phyloP scores from a whole-genome alignment of 1,284 basidiomycete species.

The Marasmius oreades region DNA sequence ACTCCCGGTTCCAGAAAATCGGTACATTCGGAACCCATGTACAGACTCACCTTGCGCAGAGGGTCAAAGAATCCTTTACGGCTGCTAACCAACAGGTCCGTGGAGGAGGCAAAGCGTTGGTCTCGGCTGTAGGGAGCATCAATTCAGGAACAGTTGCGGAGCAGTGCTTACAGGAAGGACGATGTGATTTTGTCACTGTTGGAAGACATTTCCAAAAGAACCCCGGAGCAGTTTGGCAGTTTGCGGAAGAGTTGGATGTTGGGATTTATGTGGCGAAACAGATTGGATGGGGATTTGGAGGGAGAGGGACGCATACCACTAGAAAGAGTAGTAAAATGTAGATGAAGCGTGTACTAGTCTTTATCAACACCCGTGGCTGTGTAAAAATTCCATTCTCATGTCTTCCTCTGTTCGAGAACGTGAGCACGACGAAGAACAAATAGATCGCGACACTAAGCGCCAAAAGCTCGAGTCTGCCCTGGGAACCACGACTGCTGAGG shows the following conservation, averaged over 20 bases:
- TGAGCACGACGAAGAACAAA: constrained; percentile 44
- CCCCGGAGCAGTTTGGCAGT: constrained; percentile 46
- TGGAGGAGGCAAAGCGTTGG: constrained; percentile 30
- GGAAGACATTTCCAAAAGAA: constrained; percentile 59
- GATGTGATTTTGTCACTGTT: constrained; percentile 55
- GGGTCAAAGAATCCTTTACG: constrained; percentile 55
- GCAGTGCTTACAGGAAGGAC: constrained; percentile 50
- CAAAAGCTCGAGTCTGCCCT: constrained; percentile 39
- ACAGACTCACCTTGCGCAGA: constrained; percentile 49
- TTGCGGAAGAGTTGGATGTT: constrained; percentile 50
- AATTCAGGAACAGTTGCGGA: constrained; percentile 56
- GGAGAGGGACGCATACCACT: constrained; percentile 16
- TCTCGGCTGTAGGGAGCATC: constrained; percentile 64
- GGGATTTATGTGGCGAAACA: constrained; percentile 41
- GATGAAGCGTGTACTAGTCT: not conserved
- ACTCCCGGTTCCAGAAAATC: constrained; percentile 42
- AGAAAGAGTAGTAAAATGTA: constrained; percentile 1
- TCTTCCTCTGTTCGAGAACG: constrained; percentile 42
- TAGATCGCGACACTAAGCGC: constrained; percentile 53
- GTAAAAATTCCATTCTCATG: constrained; percentile 23
- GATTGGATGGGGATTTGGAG: constrained; percentile 48
- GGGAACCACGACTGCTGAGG: not conserved
- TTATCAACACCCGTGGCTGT: constrained; percentile 1
- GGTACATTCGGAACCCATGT: constrained; percentile 45
- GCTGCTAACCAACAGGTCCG: constrained; percentile 25